These are phyloP conservation scores for Cercospora nicotianae DNA, from an alignment of 2,329 filamentous ascomycete genomes.

Conservation along the genomic window DNA sequence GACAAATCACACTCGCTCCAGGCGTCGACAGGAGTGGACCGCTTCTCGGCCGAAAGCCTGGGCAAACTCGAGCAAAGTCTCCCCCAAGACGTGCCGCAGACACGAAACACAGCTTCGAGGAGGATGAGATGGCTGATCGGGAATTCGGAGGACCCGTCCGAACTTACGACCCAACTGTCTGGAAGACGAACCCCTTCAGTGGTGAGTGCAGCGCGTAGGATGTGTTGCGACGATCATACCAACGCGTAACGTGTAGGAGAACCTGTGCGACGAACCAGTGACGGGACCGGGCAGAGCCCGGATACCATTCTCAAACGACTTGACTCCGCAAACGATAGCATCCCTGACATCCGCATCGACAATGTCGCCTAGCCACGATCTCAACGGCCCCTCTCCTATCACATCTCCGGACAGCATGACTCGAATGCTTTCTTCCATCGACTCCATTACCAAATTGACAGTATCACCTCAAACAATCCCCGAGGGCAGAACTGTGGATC, in stretches of 20 bases:
- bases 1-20: conserved; percentile 33
- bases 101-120: conserved; percentile 27
- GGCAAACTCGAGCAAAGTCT: conserved; percentile 29
- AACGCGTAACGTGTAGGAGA: conserved; percentile 28
- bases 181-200: conserved; percentile 37
- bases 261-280: conserved; percentile 29
- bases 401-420: conserved; percentile 30
- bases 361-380: conserved; percentile 32
- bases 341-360: conserved; percentile 40
- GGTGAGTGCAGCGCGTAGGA: conserved; percentile 30
- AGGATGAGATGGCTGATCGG: conserved; percentile 36
- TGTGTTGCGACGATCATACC: conserved; percentile 12
- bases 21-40: conserved; percentile 22
- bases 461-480: conserved; percentile 38
- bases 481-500: conserved; percentile 30
- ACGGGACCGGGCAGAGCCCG: conserved; percentile 16
- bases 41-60: conserved; percentile 22
- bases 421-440: conserved; percentile 28
- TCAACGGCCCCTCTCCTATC: conserved; percentile 22
- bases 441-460: conserved; percentile 35
- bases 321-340: conserved; percentile 24
- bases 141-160: conserved; percentile 24
- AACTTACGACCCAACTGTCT: conserved; percentile 30
- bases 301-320: conserved; percentile 26
- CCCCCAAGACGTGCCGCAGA: conserved; percentile 36